Percentiles rank a stretch among this genome's conserved stretches.
Evolutionary conservation across 306 rosid genomes (phyloP).

Genomic region (Quercus mongolica): DNA sequence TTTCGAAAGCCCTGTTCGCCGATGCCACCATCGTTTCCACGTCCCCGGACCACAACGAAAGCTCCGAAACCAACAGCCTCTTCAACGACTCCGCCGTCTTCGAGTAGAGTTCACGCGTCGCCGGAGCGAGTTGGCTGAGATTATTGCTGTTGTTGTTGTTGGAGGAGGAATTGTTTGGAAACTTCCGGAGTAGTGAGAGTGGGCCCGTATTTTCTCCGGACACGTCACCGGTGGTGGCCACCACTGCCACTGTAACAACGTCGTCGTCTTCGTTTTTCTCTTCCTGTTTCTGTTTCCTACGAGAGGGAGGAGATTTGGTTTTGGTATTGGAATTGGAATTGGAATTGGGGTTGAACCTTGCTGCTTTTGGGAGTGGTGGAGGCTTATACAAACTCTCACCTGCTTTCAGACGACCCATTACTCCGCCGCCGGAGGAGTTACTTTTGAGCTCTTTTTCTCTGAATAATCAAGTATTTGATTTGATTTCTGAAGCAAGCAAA

Average conservation of each 20-base stretch:
- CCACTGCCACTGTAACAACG: too few relatives aligned
- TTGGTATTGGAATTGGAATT: too few relatives aligned
- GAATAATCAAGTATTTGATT: too few relatives aligned
- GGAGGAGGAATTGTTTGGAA: not conserved
- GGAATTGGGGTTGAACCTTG: too few relatives aligned
- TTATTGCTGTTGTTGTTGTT: too few relatives aligned
- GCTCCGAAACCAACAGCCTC: constrained; percentile 3
- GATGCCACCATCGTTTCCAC: constrained; percentile 4
- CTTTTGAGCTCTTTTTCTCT: not conserved
- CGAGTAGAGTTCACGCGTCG: not conserved
- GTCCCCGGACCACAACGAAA: not conserved
- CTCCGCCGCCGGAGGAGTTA: not conserved
- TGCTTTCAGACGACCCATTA: not conserved
- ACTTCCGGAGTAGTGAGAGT: not conserved
- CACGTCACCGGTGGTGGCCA: too few relatives aligned
- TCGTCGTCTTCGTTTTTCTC: too few relatives aligned
- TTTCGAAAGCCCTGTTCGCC: not conserved
- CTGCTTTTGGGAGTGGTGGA: not conserved
- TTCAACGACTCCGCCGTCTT: not conserved
- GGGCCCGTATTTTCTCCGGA: not conserved
- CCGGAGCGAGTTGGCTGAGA: not conserved
- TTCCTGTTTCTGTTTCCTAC: too few relatives aligned
- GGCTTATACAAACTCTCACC: not conserved
- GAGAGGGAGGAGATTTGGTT: too few relatives aligned
- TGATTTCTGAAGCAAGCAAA: too few relatives aligned